These are phyloP conservation scores for Gaeumannomyces tritici DNA, from an alignment of 2,329 filamentous ascomycete species.

Conservation along the genomic window DNA sequence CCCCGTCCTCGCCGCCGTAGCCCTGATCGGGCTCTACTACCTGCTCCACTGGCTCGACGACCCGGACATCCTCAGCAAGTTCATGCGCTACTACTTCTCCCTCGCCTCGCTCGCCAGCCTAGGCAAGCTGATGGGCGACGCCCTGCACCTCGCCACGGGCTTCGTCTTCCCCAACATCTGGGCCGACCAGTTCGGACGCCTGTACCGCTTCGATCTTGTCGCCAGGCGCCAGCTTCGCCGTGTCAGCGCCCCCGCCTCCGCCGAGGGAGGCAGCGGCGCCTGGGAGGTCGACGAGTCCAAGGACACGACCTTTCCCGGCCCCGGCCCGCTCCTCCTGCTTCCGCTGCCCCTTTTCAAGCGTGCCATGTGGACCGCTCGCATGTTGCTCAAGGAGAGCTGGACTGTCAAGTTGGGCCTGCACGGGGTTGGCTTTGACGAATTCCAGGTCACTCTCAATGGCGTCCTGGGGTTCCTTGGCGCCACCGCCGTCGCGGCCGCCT, in stretches of 20 bases:
- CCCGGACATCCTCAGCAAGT: slow-evolving; percentile 69
- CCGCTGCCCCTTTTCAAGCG: not conserved
- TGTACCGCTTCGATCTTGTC: slow-evolving; percentile 36
- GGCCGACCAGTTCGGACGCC: slow-evolving; percentile 28
- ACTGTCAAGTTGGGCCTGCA: slow-evolving; percentile 39
- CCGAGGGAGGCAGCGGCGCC: slow-evolving; percentile 5
- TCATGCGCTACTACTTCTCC: slow-evolving; percentile 77
- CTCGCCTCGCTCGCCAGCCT: slow-evolving; percentile 70
- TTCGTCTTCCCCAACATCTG: slow-evolving; percentile 69
- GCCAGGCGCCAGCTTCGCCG: slow-evolving; percentile 24
- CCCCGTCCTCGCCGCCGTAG: slow-evolving; percentile 64
- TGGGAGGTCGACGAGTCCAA: slow-evolving; percentile 18
- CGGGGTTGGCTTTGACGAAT: slow-evolving; percentile 34
- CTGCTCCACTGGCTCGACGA: slow-evolving; percentile 84
- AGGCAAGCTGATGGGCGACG: slow-evolving; percentile 63
- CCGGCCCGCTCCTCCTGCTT: not conserved
- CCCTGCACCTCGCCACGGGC: slow-evolving; percentile 51
- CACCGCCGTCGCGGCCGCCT: slow-evolving; percentile 45
- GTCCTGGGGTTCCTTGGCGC: slow-evolving; percentile 46
- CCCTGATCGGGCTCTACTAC: slow-evolving; percentile 69
- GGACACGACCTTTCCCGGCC: slow-evolving; percentile 28
- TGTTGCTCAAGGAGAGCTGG: slow-evolving; percentile 42
- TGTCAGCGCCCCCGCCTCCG: not conserved
- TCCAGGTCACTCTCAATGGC: slow-evolving; percentile 44
- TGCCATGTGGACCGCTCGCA: slow-evolving; percentile 40